phyloP scores from a whole-genome alignment of 352 stramenopile species.

The Phytophthora hybrid region DNA sequence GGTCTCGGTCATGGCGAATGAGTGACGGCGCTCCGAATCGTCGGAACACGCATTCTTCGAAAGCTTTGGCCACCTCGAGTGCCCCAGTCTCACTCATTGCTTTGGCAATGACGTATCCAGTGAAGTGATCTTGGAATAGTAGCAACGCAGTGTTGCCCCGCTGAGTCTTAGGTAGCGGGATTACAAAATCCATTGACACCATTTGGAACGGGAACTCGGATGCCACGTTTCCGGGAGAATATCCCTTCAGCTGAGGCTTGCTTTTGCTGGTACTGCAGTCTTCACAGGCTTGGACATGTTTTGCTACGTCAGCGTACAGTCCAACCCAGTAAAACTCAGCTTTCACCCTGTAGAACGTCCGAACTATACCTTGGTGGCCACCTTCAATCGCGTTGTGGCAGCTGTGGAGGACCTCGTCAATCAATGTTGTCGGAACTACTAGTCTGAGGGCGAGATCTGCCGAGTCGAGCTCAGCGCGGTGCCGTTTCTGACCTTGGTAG shows the following conservation, averaged over 20 bases:
- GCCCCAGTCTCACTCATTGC: not conserved
- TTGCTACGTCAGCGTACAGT: not conserved
- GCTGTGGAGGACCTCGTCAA: not conserved
- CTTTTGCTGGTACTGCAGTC: conserved; percentile 15
- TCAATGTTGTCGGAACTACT: not conserved
- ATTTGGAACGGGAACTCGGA: too few relatives aligned
- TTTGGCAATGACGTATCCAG: not conserved
- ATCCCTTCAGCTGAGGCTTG: conserved; percentile 1
- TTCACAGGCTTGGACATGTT: not conserved
- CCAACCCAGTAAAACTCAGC: too few relatives aligned
- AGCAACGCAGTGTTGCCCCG: conserved; percentile 5
- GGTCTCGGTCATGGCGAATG: not conserved
- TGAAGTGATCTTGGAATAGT: conserved; percentile 8
- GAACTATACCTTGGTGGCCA: too few relatives aligned
- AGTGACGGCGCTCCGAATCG: not conserved
- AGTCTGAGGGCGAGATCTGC: not conserved
- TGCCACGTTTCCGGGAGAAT: conserved; percentile 1
- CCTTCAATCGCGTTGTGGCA: too few relatives aligned
- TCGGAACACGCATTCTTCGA: conserved; percentile 2
- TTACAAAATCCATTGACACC: too few relatives aligned
- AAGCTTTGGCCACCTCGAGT: not conserved
- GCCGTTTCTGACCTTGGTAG: too few relatives aligned
- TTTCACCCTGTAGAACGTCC: too few relatives aligned
- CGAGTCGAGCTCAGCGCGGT: too few relatives aligned
- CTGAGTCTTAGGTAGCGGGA: not conserved